Percentiles rank a stretch among this genome's conserved stretches.
phyloP scores from a whole-genome alignment of 139 green algal genomes.

The Dunaliella primolecta region DNA sequence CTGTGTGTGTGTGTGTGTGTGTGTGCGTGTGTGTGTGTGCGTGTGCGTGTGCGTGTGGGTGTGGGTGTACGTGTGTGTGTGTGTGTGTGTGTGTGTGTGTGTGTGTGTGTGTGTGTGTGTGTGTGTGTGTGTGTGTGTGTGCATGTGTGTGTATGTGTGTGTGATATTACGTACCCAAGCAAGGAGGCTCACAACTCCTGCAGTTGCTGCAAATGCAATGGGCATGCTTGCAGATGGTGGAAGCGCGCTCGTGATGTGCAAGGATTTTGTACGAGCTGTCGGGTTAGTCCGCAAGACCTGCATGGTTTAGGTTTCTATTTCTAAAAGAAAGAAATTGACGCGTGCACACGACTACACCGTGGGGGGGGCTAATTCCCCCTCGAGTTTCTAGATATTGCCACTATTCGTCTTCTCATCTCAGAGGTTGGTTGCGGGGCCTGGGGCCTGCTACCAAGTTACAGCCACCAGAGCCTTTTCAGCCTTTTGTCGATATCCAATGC shows the following conservation, averaged over 20 bases:
- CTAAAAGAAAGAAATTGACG: conserved; percentile 5
- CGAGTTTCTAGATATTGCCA: too few relatives aligned
- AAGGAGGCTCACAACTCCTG: background rate
- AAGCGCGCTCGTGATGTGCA: background rate
- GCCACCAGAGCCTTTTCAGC: too few relatives aligned
- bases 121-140: background rate
- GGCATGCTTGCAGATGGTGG: background rate
- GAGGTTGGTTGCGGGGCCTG: background rate
- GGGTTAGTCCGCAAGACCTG: background rate
- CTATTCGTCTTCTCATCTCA: background rate
- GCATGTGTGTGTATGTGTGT: conserved; percentile 5
- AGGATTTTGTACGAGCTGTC: background rate
- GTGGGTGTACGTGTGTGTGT: background rate
- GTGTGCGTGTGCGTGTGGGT: background rate
- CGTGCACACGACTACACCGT: too few relatives aligned
- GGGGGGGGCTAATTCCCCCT: too few relatives aligned
- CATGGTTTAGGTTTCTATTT: too few relatives aligned
- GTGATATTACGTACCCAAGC: background rate
- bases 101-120: background rate
- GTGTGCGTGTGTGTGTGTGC: background rate
- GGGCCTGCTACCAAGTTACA: too few relatives aligned
- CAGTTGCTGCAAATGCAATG: background rate
- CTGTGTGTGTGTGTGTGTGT: too few relatives aligned
- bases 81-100: conserved; percentile 9
- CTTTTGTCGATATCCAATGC: too few relatives aligned